Percentiles rank a stretch among this genome's conserved stretches.
Evolutionary conservation across 2,329 filamentous ascomycete genomes (phyloP).

Genomic region (Aspergillus aculeatinus): DNA sequence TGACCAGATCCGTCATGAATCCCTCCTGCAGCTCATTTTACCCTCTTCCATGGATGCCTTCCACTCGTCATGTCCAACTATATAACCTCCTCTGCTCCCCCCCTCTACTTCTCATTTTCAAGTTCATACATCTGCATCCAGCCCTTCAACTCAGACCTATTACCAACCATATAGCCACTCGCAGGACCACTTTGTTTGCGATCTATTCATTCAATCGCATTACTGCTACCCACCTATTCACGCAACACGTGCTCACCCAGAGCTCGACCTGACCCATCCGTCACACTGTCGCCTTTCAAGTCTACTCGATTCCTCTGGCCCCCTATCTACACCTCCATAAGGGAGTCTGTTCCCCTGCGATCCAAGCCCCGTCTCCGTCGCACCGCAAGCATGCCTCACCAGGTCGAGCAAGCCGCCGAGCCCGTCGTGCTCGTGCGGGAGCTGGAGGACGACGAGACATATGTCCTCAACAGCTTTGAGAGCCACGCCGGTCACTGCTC

Average conservation of each 20-base stretch:
- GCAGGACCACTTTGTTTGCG: too few relatives aligned
- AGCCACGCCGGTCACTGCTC: conserved; percentile 37
- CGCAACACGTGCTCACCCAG: background rate
- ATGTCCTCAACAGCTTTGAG: conserved; percentile 39
- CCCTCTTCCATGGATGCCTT: conserved; percentile 15
- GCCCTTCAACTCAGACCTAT: background rate
- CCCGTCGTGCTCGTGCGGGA: conserved; percentile 34
- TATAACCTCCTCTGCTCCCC: conserved; percentile 11
- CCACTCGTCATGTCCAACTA: conserved; percentile 4
- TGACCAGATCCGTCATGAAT: conserved; percentile 23
- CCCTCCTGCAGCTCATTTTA: background rate
- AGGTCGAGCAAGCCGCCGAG: conserved; percentile 25
- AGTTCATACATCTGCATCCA: background rate
- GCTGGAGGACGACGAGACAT: conserved; percentile 36
- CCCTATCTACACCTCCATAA: conserved; percentile 16
- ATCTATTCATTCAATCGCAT: background rate
- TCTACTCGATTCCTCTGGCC: conserved; percentile 25
- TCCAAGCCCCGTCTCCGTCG: conserved; percentile 22
- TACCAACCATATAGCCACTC: too few relatives aligned
- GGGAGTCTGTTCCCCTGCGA: conserved; percentile 21
- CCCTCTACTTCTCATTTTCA: background rate
- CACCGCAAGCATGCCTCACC: conserved; percentile 33
- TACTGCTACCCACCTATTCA: background rate
- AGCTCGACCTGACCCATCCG: conserved; percentile 12
- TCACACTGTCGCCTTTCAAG: conserved; percentile 33